A percentile compares a stretch with the other conserved stretches of the same genome.
Evolutionary conservation across 208 protist genomes (phyloP).

Genomic region (Trypanosomatidae sp.): DNA sequence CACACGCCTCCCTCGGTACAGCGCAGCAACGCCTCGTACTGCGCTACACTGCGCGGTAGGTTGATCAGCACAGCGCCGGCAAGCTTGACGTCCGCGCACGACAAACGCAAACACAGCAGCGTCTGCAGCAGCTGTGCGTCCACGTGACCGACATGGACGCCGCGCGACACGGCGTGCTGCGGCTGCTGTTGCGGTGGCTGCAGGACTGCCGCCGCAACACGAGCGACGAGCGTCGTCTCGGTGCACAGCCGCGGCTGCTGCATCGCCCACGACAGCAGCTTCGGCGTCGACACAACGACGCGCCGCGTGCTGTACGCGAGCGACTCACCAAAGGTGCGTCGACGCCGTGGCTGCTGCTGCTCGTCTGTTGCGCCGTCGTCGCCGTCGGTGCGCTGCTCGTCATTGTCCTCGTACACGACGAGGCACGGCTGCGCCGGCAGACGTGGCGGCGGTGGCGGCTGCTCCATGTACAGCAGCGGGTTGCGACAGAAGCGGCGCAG

Average conservation of each 20-base stretch:
- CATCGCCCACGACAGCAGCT: conserved; percentile 72
- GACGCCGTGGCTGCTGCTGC: background rate
- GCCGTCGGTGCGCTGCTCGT: background rate
- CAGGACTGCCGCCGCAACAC: too few relatives aligned
- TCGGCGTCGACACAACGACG: conserved; percentile 45
- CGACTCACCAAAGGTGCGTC: conserved; percentile 41
- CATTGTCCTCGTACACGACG: conserved; percentile 22
- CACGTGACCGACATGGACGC: conserved; percentile 10
- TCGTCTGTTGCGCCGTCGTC: background rate
- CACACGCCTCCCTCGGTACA: too few relatives aligned
- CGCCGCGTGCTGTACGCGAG: conserved; percentile 46
- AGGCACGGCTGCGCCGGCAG: conserved; percentile 16
- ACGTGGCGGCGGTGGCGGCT: conserved; percentile 41
- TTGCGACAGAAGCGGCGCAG: conserved; percentile 50
- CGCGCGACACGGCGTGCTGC: too few relatives aligned
- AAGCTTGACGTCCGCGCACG: conserved; percentile 36
- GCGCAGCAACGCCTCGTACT: background rate
- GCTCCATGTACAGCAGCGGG: conserved; percentile 51
- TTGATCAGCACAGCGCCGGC: conserved; percentile 69
- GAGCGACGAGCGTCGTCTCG: conserved; percentile 28
- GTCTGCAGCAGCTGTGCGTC: conserved; percentile 24
- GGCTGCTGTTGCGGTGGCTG: too few relatives aligned
- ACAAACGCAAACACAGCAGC: conserved; percentile 39
- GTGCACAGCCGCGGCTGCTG: conserved; percentile 28
- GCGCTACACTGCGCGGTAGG: conserved; percentile 22